Evolutionary conservation across 345 rosid species (phyloP), one percentile per base, ranked within the genome.

Genomic region (Brassica cretica): DNA sequence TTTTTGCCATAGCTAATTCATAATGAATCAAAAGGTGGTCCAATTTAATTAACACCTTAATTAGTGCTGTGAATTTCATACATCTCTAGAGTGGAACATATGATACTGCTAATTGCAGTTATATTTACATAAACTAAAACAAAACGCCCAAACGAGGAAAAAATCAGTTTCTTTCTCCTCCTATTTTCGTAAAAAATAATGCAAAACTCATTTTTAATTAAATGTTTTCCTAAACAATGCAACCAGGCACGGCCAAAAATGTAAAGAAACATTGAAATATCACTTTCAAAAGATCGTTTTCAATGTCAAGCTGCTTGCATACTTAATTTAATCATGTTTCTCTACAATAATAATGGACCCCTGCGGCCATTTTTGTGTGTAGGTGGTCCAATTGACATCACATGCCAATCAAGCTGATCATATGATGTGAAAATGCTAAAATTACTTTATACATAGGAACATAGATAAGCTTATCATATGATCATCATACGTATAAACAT

Each of bases 341-440:
- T 30, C 33, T 16, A 49, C 53, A 63, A 39, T 39, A 41, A 55
- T 56, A 10, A 73, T 74, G 75, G 71, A 73, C 51, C 27, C 14
- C 35, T 59, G 49, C 24, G 29, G 51, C 12, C 51, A 51, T 53
- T 66, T 58, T 67, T 74, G 67, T 53, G 6, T 78, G 14, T 25
- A 5, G 29, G 79, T 69, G 79, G 78, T 69, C 82, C 72, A 79
- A 35, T 69, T 37, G 41, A 64, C 60, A 74, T 79, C 79, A 79
- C 82, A 79, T 69, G 75, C 53, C 70, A 51, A 73, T 68, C 65
- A 73, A 73, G 70, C 74, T 68, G 41, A 79, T 73, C 61, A 74
- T 67, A 66, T 72, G 77, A 60, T 72, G 58, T 25, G 5, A 27
- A 27, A 46, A 63, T 61, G 66, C 61, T 37, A 61, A 68, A 16